Base-by-base conservation (phyloP, 2,329 filamentous ascomycete genomes). In the Ilyonectria robusta region DNA sequence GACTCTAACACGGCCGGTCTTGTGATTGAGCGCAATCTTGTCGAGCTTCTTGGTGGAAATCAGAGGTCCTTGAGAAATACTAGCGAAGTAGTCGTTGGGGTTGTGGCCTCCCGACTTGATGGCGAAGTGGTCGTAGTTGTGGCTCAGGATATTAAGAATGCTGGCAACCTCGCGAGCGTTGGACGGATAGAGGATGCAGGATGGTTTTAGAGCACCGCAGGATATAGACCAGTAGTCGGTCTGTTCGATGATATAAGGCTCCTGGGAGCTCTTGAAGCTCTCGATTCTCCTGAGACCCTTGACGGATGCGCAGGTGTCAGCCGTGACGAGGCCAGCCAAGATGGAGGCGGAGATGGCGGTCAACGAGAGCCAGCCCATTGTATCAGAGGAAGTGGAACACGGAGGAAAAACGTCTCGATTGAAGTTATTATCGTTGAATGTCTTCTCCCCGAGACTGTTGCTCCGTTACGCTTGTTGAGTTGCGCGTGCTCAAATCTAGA, bases 81-180 rank as follows among this genome's bases (percentile, higher is more conserved):
- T 89, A 2, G 87, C 83, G 46, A 84, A 85, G 67, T 84, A 84
- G 19, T 85, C 81, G 71, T 88, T 88, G 3, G 87, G 84, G 64
- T 85, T 87, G 76, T 90, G 88, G 1, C 88, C 88, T 33, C 88
- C 88, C 7, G 85, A 85, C 70, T 87, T 86, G 70, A 88, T 77
- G 6, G 88, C 87, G 70, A 90, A 90, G 3, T 76, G 77, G 62
- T 84, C 85, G 44, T 82, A 79, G 47, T 82, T 82, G 37, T 82
- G 76, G 8, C 80, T 81, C 15, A 90, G 81, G 33, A 85, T 80
- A 29, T 81, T 82, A 53, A 91, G 81, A 17, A 88, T 82, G 11
- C 81, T 80, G 0, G 86, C 81, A 42, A 90, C 86, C 72, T 90
- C 86, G n/a, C 83, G 77, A 1, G 83, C 79, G 37, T 81, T 86